Base-by-base conservation (phyloP, 129 eudicot genomes). In the Cynara cardunculus region DNA sequence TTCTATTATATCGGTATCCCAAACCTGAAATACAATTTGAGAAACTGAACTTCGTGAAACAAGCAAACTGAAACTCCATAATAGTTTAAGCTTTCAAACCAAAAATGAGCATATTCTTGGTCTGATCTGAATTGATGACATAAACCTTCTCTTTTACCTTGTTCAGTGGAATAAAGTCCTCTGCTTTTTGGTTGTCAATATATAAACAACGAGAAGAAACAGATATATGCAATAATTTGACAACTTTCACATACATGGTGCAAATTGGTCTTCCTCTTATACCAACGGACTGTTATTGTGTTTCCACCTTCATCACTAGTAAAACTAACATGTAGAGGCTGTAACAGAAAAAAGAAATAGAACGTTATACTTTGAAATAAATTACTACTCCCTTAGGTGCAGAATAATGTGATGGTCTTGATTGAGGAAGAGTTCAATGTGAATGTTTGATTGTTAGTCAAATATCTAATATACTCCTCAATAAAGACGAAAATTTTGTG, bases 311-410 rank as follows among this genome's bases (percentile, higher is more conserved):
- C 90, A 84, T 95, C 99, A 46, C 89, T 87, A 34, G 80, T 68
- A 82, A 95, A 95, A 53, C 96, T 93, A 79, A 89, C 92, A 84
- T 95, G 99, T 69, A 95, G 83, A 77, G 99, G 99, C 99, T 96
- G 90, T 32, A 64, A 74, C 28, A 59, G 53, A 25, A 30, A 69
- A 67, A 75, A 34, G 27, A 72, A 67, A 24, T 0, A 18, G 13
- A 72, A 39, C 18, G 12, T 68, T 70, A 62, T 72, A 69, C 27
- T 10, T 67, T 28, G 59, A 70, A 83, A 14, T 37, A 65, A 39
- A 44, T 37, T 19, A 35, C 22, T 64, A 12, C 67, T 66, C 25
- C 26, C 25, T 30, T 7, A 31, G 74, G 1, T 5, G 4, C 27
- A 9, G 26, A 21, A 64, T 44, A 28, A n/a, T 74, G 78, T 16